Conservation (phyloP, 2,329 filamentous ascomycete genomes). For the Hirsutella rhossiliensis region DNA sequence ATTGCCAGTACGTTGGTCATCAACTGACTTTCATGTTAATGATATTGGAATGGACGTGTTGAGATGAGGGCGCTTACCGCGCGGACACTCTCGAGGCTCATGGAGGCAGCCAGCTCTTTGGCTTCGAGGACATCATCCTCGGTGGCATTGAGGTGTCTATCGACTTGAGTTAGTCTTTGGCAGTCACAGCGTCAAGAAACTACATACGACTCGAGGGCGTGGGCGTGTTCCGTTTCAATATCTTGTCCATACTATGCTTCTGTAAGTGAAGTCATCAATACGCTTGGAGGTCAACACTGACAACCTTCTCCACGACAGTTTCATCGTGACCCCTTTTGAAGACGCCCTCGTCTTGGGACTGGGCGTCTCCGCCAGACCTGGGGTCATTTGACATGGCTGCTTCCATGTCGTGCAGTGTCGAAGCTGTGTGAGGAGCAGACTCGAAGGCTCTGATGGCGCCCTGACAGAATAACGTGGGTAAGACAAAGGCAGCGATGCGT, state of each 20-base stretch:
- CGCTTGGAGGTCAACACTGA: no score
- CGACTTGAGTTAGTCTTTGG: no score
- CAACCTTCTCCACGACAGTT: not conserved
- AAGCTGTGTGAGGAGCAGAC: no score
- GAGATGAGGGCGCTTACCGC: constrained; percentile 9
- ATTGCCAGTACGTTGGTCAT: constrained; percentile 21
- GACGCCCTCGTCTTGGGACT: not conserved
- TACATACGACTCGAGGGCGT: no score
- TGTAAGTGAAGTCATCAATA: no score
- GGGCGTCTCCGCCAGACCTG: not conserved
- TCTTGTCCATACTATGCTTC: no score
- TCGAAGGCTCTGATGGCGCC: no score
- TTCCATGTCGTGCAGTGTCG: not conserved
- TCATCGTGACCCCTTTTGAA: not conserved
- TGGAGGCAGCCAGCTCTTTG: constrained; percentile 21
- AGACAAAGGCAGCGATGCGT: not conserved
- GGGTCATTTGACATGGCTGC: not conserved
- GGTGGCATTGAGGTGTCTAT: constrained; percentile 22
- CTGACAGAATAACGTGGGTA: not conserved
- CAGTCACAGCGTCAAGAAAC: no score
- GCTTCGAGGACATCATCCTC: constrained; percentile 32
- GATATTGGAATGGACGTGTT: not conserved
- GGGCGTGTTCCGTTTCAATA: no score
- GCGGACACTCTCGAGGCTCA: constrained; percentile 20
- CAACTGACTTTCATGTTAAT: constrained; percentile 9